phyloP scores from a whole-genome alignment of 2,329 filamentous ascomycete genomes.

The Diaporthe destruens region DNA sequence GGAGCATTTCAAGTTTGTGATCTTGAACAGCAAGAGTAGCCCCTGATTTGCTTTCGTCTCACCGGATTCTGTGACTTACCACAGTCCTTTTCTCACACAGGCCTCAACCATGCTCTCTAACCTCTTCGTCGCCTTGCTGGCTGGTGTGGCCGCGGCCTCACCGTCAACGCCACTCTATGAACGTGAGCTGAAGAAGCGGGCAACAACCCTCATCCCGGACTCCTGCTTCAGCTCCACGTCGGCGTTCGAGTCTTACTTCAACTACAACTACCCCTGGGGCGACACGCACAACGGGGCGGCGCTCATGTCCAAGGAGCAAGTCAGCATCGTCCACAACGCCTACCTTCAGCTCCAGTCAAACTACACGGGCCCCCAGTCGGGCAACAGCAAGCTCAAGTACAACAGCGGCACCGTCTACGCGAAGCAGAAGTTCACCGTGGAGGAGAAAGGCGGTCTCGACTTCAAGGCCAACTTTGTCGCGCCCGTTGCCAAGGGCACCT shows the following conservation, averaged over 20 bases:
- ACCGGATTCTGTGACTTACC: neutral
- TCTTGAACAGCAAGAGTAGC: neutral
- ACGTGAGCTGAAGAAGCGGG: constrained; percentile 39
- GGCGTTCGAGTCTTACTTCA: constrained; percentile 56
- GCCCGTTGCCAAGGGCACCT: constrained; percentile 58
- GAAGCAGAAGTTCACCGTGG: constrained; percentile 54
- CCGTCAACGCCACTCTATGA: constrained; percentile 34
- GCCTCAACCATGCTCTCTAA: constrained; percentile 31
- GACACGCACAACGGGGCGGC: constrained; percentile 67
- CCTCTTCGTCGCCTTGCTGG: constrained; percentile 33
- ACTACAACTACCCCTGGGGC: constrained; percentile 67
- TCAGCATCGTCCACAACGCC: constrained; percentile 54
- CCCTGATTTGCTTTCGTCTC: neutral
- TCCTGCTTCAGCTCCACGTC: constrained; percentile 52
- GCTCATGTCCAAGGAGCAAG: constrained; percentile 61
- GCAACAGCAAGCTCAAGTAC: constrained; percentile 60
- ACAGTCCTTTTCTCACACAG: neutral
- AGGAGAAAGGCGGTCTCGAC: constrained; percentile 53
- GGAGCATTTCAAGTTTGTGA: neutral
- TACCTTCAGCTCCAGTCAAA: constrained; percentile 60
- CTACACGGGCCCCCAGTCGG: constrained; percentile 54
- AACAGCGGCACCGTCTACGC: constrained; percentile 58
- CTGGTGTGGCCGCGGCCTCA: constrained; percentile 29
- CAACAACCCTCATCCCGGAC: constrained; percentile 52
- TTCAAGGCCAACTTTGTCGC: constrained; percentile 55